phyloP scores from a whole-genome alignment of 169 alveolate genomes.

The Sarcocystis neurona region DNA sequence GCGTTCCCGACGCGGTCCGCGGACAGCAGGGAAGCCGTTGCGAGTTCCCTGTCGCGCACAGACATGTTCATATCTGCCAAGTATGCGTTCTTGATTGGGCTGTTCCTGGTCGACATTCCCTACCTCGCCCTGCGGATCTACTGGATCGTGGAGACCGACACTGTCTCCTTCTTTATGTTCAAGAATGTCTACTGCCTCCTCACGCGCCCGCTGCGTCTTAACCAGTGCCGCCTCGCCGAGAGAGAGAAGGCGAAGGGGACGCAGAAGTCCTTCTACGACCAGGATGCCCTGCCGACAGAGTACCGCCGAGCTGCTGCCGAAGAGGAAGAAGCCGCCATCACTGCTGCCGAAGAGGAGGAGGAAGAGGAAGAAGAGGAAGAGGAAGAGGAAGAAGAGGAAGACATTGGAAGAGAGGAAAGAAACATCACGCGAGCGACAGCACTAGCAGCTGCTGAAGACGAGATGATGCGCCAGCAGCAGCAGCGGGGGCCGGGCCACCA shows the following conservation, averaged over 20 bases:
- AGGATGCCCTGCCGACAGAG: background rate
- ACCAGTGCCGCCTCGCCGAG: constrained; percentile 74
- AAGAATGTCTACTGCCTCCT: constrained; percentile 67
- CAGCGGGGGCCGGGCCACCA: too few relatives aligned
- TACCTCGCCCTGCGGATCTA: constrained; percentile 62
- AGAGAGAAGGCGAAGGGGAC: constrained; percentile 70
- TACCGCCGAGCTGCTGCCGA: background rate
- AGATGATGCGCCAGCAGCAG: background rate
- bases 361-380: background rate
- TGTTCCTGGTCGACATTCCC: constrained; percentile 72
- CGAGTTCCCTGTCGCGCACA: constrained; percentile 1
- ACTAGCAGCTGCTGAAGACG: background rate
- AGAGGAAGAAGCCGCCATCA: constrained; percentile 14
- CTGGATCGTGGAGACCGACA: constrained; percentile 38
- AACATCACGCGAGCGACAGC: background rate
- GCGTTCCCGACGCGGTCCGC: constrained; percentile 41
- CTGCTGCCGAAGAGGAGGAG: constrained; percentile 14
- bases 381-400: background rate
- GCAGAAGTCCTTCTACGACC: constrained; percentile 53
- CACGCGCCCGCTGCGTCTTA: constrained; percentile 69
- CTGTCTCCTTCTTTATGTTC: constrained; percentile 51
- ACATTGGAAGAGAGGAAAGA: too few relatives aligned
- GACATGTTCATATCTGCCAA: constrained; percentile 71
- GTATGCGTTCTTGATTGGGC: constrained; percentile 72
- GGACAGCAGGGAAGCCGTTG: constrained; percentile 50